Percentiles rank a stretch among this genome's conserved stretches.
phyloP scores from a whole-genome alignment of 2,329 filamentous ascomycete genomes.

The Pseudogymnoascus sp. region DNA sequence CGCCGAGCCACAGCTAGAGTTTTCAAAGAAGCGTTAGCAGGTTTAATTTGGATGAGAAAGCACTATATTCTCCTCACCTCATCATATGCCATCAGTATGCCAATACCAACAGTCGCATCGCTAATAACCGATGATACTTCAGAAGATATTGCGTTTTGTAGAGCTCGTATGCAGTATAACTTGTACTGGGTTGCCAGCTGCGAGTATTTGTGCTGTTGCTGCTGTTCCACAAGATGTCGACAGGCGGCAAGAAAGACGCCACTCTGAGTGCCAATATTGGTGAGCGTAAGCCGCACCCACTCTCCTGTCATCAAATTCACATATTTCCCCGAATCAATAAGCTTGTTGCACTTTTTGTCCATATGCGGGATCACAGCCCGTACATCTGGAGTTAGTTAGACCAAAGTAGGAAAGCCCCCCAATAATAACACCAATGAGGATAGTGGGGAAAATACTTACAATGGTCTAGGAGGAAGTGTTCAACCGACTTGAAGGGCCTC shows the following conservation, averaged over 20 bases:
- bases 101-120: background rate
- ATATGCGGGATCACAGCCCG: slow-evolving; percentile 12
- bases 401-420: background rate
- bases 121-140: slow-evolving; percentile 7
- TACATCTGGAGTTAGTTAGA: slow-evolving; percentile 10
- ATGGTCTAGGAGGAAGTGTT: background rate
- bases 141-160: slow-evolving; percentile 10
- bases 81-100: background rate
- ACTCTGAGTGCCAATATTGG: slow-evolving; percentile 11
- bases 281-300: slow-evolving; percentile 15
- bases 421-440: background rate
- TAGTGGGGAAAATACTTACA: background rate
- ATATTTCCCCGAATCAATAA: background rate
- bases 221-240: slow-evolving; percentile 14
- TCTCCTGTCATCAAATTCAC: slow-evolving; percentile 13
- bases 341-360: background rate
- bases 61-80: background rate
- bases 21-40: background rate
- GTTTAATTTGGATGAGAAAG: background rate
- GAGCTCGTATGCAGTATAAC: slow-evolving; percentile 1
- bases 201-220: slow-evolving; percentile 3
- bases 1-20: background rate
- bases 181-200: slow-evolving; percentile 14
- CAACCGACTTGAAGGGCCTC: background rate
- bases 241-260: slow-evolving; percentile 13